Base-by-base conservation (phyloP, 306 rosid species). In the Ormosia semicastrata region DNA sequence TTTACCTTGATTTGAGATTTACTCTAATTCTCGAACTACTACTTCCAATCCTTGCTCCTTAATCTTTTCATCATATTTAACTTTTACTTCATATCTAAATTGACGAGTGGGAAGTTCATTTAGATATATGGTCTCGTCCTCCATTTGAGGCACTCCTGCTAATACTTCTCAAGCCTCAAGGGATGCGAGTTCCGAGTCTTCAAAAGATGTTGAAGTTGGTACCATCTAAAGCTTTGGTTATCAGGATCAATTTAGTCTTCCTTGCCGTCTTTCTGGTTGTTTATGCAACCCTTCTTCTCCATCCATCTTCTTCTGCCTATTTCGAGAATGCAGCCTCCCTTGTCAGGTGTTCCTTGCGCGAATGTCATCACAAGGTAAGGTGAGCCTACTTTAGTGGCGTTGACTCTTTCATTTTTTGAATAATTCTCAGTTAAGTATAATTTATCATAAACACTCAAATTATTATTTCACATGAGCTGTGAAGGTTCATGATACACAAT, bases 291-390 rank as follows among this genome's bases (percentile, higher is more conserved):
- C 84, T 90, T 69, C 88, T 92, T 85, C 98, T 89, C 76, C 88
- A 65, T 77, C 93, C 97, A 17, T 81, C 88, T 73, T 73, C 89
- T 50, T 87, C 97, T 2, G 15, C 66, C 49, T 91, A 93, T 73
- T 83, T 87, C 4, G 86, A 88, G 50, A 89, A 89, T 84, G 88
- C 94, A 5, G 89, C 88, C 17, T 84, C 91, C 24, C 77, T 87
- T 5, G 89, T 90, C 46, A 63, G 87, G 72, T 94, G 97, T 87
- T 92, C 98, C 29, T 56, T 94, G 69, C 80, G 67, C 0, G 90
- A 87, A 82, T 92, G 97, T 82, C 86, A 74, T 86, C 93, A 86
- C 78, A 92, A 88, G 92, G 98, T 90, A 77, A 91, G 94, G 90
- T 91, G 90, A 90, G 97, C 90, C 64, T 64, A 36, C 71, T 54